Evolutionary conservation across 495 filamentous ascomycete genomes (phyloP).

Genomic region (Aspergillus taichungensis): DNA sequence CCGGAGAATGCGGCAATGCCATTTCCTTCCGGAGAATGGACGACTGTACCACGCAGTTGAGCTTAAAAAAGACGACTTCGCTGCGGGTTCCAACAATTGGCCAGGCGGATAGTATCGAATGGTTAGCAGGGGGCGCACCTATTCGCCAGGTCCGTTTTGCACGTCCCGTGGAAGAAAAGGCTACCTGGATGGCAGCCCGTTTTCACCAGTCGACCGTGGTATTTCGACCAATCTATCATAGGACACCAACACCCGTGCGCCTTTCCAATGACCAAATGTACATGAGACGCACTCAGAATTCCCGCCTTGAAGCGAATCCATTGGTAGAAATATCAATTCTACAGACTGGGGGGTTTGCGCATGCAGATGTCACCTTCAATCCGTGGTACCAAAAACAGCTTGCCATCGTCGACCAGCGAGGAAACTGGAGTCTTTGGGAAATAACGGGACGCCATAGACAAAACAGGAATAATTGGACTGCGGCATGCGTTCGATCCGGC

Average conservation of each 20-base stretch:
- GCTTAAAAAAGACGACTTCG: conserved; percentile 5
- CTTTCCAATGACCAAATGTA: conserved; percentile 15
- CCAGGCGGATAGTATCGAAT: conserved; percentile 40
- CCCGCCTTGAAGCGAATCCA: conserved; percentile 53
- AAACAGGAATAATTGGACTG: conserved; percentile 20
- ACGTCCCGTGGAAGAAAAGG: conserved; percentile 34
- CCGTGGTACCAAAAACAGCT: conserved; percentile 62
- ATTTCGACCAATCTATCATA: conserved; percentile 47
- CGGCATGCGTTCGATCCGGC: conserved; percentile 16
- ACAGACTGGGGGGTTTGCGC: conserved; percentile 47
- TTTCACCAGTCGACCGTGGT: conserved; percentile 46
- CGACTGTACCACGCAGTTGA: conserved; percentile 25
- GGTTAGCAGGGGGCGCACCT: conserved; percentile 45
- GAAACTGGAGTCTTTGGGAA: conserved; percentile 72
- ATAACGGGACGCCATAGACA: conserved; percentile 37
- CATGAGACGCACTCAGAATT: conserved; percentile 21
- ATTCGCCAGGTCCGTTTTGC: conserved; percentile 63
- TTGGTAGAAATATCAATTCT: conserved; percentile 45
- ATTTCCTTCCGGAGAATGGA: conserved; percentile 31
- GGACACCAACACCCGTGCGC: conserved; percentile 18
- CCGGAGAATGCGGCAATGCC: conserved; percentile 34
- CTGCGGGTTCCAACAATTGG: conserved; percentile 27
- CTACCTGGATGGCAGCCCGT: conserved; percentile 56
- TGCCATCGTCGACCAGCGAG: conserved; percentile 61
- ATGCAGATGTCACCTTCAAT: conserved; percentile 72